A percentile compares a stretch with the other conserved stretches of the same genome.
Conservation (phyloP, 257 asterid genomes). For the Salvia rosmarinus region DNA sequence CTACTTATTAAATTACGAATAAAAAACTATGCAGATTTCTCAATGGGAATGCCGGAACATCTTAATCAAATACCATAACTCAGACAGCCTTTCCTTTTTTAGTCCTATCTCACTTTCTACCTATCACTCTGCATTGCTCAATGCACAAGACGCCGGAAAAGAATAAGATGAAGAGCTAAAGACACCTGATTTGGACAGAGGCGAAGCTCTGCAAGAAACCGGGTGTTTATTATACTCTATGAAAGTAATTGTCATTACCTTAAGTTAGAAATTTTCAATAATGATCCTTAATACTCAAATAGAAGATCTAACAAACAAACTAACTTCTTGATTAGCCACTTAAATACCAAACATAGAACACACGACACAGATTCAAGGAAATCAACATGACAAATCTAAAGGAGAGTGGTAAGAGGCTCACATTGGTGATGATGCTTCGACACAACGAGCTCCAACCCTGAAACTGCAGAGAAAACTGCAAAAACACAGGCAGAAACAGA, state of each 20-base stretch:
- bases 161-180: conserved; percentile 19
- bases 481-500: conserved; percentile 29
- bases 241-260: conserved; percentile 5
- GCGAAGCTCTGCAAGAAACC: conserved; percentile 11
- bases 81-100: background rate
- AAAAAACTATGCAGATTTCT: conserved; percentile 5
- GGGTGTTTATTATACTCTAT: background rate
- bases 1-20: conserved; percentile 6
- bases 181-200: conserved; percentile 34
- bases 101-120: conserved; percentile 28
- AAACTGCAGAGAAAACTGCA: conserved; percentile 98
- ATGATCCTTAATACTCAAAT: conserved; percentile 24
- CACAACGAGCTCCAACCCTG: conserved; percentile 88
- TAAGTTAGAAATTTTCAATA: background rate
- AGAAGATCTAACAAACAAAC: conserved; percentile 18
- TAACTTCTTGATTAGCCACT: conserved; percentile 17
- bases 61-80: conserved; percentile 24
- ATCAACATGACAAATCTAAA: background rate
- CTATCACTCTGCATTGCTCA: background rate
- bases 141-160: background rate
- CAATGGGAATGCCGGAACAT: conserved; percentile 32
- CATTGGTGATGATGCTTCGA: conserved; percentile 88
- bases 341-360: background rate
- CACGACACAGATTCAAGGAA: background rate
- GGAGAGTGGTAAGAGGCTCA: conserved; percentile 43